phyloP scores from a whole-genome alignment of 805 yeast species.

The Saccharomyces kudriavzevii region DNA sequence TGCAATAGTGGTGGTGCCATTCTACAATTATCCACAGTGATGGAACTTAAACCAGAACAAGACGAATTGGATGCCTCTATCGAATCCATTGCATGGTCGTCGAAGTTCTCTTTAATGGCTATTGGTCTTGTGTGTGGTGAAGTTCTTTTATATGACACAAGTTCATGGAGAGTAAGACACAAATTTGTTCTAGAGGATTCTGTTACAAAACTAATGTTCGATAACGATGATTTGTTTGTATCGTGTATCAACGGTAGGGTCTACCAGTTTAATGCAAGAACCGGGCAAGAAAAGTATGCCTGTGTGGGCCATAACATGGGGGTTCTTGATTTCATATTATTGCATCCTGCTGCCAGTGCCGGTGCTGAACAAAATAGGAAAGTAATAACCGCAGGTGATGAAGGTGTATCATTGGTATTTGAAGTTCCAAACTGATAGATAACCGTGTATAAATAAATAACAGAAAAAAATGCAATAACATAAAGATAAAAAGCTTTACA shows the following conservation, averaged over 20 bases:
- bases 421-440: slow-evolving; percentile 28
- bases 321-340: slow-evolving; percentile 71
- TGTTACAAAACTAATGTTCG: slow-evolving; percentile 68
- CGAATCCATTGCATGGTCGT: slow-evolving; percentile 80
- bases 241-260: slow-evolving; percentile 80
- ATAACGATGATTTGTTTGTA: slow-evolving; percentile 51
- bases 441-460: not conserved
- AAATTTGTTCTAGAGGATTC: slow-evolving; percentile 68
- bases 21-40: slow-evolving; percentile 55
- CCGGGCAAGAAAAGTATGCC: slow-evolving; percentile 66
- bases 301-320: slow-evolving; percentile 95
- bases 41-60: slow-evolving; percentile 47
- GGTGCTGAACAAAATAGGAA: slow-evolving; percentile 32
- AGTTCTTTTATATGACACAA: slow-evolving; percentile 71
- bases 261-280: slow-evolving; percentile 82
- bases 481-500: not conserved
- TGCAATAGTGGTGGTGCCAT: slow-evolving; percentile 58
- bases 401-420: slow-evolving; percentile 81
- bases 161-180: slow-evolving; percentile 79
- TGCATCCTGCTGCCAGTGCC: slow-evolving; percentile 41
- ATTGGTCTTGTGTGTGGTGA: slow-evolving; percentile 87
- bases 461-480: not conserved
- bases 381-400: slow-evolving; percentile 91
- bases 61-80: slow-evolving; percentile 60
- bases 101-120: slow-evolving; percentile 57